These are phyloP conservation scores for Ophiostoma populinum DNA, from an alignment of 2,329 filamentous ascomycete species.

Conservation along the genomic window DNA sequence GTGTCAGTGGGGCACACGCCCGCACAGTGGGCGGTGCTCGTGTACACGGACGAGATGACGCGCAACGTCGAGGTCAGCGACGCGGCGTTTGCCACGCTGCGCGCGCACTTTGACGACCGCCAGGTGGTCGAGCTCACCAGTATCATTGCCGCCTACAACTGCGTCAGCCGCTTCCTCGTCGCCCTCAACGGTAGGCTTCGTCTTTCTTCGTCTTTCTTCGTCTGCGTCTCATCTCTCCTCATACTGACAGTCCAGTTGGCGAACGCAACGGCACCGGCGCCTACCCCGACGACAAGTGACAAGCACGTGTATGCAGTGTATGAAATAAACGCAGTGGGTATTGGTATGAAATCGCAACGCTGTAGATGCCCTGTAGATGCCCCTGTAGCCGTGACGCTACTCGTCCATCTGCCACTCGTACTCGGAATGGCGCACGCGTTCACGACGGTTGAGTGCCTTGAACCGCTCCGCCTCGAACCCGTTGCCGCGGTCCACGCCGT, in stretches of 20 bases:
- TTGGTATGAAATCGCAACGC: too few relatives aligned
- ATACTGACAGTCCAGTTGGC: neutral
- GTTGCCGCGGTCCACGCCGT: conserved; percentile 86
- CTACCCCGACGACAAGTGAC: neutral
- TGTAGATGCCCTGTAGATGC: too few relatives aligned
- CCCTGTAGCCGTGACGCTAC: too few relatives aligned
- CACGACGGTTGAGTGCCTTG: conserved; percentile 62
- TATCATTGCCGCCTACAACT: conserved; percentile 56
- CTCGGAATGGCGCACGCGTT: conserved; percentile 61
- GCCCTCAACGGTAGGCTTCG: conserved; percentile 53
- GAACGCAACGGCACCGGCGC: neutral
- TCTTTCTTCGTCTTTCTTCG: neutral
- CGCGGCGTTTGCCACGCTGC: conserved; percentile 47
- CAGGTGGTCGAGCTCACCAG: conserved; percentile 64
- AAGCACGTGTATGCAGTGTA: conserved; percentile 13
- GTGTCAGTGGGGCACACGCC: conserved; percentile 26
- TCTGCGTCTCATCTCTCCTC: too few relatives aligned
- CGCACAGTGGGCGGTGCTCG: conserved; percentile 49
- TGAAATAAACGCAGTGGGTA: too few relatives aligned
- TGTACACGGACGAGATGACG: conserved; percentile 75
- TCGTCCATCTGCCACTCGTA: conserved; percentile 85
- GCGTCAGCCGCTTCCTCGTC: conserved; percentile 68
- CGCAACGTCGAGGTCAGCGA: conserved; percentile 52
- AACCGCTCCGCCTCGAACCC: conserved; percentile 92
- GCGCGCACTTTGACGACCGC: conserved; percentile 43